Evolutionary conservation across 441 rosid species (phyloP).

Genomic region (Pelargonium cotyledonis): DNA sequence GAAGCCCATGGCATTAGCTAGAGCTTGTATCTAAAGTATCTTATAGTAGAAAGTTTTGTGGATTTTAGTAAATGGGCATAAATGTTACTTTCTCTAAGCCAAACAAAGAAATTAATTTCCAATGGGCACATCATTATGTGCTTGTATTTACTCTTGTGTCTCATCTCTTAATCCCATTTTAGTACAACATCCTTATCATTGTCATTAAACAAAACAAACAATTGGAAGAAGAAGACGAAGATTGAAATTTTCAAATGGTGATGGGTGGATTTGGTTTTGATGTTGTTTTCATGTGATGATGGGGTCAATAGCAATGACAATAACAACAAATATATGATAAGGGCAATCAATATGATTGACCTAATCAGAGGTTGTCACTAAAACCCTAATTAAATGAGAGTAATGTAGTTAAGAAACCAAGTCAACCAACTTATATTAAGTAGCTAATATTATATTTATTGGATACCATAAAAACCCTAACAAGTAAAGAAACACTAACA

Average conservation of each 20-base stretch:
- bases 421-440: conserved; percentile 21
- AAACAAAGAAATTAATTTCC: too few species aligned
- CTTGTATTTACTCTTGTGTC: neutral
- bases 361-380: conserved; percentile 35
- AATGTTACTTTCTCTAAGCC: too few species aligned
- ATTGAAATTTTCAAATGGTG: neutral
- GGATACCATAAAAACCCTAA: neutral
- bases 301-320: conserved; percentile 15
- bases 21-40: too few species aligned
- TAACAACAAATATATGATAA: conserved; percentile 8
- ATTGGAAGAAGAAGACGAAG: neutral
- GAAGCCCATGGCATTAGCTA: too few species aligned
- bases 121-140: neutral
- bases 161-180: neutral
- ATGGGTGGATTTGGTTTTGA: neutral
- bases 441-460: neutral
- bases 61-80: too few species aligned
- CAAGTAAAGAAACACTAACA: neutral
- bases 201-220: neutral
- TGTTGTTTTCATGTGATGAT: neutral
- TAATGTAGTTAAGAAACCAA: conserved; percentile 1
- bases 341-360: conserved; percentile 22
- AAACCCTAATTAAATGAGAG: conserved; percentile 21
- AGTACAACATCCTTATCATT: neutral
- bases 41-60: too few species aligned